Conservation (phyloP, 108 stramenopile species). For the Fragilaria crotonensis region DNA sequence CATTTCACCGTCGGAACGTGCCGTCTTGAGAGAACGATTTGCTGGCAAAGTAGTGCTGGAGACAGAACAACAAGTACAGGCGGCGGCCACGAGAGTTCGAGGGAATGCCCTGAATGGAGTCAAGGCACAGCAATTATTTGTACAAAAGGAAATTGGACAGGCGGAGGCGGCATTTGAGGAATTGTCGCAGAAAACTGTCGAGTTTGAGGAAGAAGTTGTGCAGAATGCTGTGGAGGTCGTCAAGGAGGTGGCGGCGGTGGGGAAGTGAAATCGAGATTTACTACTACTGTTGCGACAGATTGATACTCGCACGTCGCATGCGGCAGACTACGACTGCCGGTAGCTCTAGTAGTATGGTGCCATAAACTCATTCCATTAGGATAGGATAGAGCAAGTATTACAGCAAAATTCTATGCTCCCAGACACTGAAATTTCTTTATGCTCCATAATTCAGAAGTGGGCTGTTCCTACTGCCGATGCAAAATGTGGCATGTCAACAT, state of each 20-base stretch:
- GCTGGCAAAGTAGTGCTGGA: conserved; percentile 74
- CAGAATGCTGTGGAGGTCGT: conserved; percentile 23
- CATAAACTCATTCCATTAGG: too few species aligned
- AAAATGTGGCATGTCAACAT: too few species aligned
- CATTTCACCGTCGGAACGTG: conserved; percentile 39
- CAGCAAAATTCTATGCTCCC: too few species aligned
- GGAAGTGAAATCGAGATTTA: too few species aligned
- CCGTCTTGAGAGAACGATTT: conserved; percentile 66
- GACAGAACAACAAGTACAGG: conserved; percentile 73
- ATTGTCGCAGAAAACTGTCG: conserved; percentile 43
- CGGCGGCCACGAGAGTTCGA: conserved; percentile 61
- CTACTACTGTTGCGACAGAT: too few species aligned
- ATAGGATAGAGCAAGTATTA: too few species aligned
- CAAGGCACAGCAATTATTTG: conserved; percentile 66
- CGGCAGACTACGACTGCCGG: too few species aligned
- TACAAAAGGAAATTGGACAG: conserved; percentile 39
- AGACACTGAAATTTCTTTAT: too few species aligned
- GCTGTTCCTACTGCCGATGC: too few species aligned
- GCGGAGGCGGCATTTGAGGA: conserved; percentile 56
- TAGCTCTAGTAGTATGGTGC: too few species aligned
- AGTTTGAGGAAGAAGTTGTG: conserved; percentile 64
- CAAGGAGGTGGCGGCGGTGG: conserved; percentile 19
- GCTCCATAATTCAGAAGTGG: too few species aligned
- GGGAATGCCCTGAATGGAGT: conserved; percentile 67
- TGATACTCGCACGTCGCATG: too few species aligned